A percentile compares a stretch with the other conserved stretches of the same genome.
These are phyloP conservation scores for Barnettozyma sp. DNA, from an alignment of 805 yeast genomes.

Conservation along the genomic window DNA sequence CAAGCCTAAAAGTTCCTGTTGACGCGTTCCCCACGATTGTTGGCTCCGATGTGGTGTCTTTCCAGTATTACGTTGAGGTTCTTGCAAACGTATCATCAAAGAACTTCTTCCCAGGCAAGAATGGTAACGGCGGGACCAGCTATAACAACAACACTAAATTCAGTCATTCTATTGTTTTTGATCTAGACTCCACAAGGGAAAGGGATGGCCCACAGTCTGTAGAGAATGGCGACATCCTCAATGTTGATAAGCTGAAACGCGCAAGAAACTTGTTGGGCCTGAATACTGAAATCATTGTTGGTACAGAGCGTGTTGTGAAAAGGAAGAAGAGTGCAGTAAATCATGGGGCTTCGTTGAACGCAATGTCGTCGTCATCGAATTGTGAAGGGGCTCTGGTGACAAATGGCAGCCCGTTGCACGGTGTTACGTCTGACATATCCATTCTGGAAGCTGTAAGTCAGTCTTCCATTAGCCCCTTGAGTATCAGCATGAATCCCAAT, in stretches of 20 bases:
- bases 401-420: neutral
- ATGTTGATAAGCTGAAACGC: constrained; percentile 73
- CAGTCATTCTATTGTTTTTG: constrained; percentile 22
- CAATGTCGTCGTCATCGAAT: too few relatives aligned
- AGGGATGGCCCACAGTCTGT: constrained; percentile 13
- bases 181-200: constrained; percentile 21
- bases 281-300: constrained; percentile 73
- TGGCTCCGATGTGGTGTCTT: constrained; percentile 63
- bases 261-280: constrained; percentile 74
- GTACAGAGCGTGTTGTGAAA: constrained; percentile 51
- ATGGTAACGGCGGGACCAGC: constrained; percentile 23
- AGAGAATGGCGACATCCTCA: constrained; percentile 41
- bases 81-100: constrained; percentile 72
- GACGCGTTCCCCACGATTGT: constrained; percentile 82
- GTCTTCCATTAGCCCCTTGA: constrained; percentile 23
- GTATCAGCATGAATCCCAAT: constrained; percentile 11
- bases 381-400: constrained; percentile 1
- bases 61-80: constrained; percentile 81
- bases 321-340: constrained; percentile 12
- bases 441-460: constrained; percentile 17
- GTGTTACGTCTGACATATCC: constrained; percentile 4
- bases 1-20: constrained; percentile 66
- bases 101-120: constrained; percentile 26
- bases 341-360: constrained; percentile 10
- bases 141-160: constrained; percentile 11